Base-by-base conservation (phyloP, 441 rosid species). In the Populus hybrid region DNA sequence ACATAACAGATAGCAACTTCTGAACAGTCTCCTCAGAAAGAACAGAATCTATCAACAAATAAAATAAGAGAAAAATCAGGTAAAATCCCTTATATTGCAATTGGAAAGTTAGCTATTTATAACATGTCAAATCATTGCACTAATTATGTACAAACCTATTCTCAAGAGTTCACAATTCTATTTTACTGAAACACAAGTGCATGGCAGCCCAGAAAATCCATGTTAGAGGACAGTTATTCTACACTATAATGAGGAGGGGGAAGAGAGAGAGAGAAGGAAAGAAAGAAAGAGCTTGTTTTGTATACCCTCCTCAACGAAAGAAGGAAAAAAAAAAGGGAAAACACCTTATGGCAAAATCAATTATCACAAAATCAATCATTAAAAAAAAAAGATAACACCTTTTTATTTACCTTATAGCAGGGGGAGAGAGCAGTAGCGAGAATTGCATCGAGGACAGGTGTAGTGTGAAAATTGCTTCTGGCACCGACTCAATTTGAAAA, bases 391-490 rank as follows among this genome's bases (percentile, higher is more conserved):
- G 0, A 35, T 1, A 4, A 30, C 12, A 71, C 26, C 30, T 73
- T 38, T 24, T 36, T 30, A 34, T 32, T 16, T 75, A 86, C 94
- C 92, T 90, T 93, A 81, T 92, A 94, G 80, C 98, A 94, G 38
- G 80, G 80, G 87, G 63, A 91, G 96, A 7, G 98, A 93, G 70
- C 98, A 94, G 78, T 94, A 93, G 0, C 98, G 91, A 40, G 90
- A 88, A 83, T 93, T 92, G 88, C 98, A 96, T 76, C 99, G 89
- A 61, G 98, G 98, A 77, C 99, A 92, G 72, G 98, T 93, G 38
- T 96, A 96, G 73, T 91, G 96, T 7, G 98, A 89, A 82, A 94
- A 94, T 78, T 94, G 98, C 84, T 93, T 96, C 81, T 92, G 91
- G 76, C 98, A 92, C 46, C 95, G 89, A 82, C 54, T 34, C 12